These are phyloP conservation scores for Tuber melanosporum DNA, from an alignment of 495 filamentous ascomycete species.

Conservation along the genomic window DNA sequence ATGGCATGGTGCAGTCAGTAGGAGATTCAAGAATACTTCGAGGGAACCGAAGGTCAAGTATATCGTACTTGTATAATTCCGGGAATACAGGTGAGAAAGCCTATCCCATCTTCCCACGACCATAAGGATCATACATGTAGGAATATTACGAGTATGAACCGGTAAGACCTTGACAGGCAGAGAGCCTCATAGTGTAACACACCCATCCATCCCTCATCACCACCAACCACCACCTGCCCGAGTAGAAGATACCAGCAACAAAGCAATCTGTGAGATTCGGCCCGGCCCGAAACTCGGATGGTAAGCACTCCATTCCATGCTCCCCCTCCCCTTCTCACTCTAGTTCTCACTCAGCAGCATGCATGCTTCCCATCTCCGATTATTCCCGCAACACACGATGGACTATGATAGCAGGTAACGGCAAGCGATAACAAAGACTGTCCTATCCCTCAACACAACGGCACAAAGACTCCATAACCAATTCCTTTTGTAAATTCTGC, in stretches of 20 bases:
- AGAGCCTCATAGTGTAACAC: background rate
- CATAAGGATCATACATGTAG: background rate
- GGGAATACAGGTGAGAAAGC: background rate
- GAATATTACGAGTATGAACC: background rate
- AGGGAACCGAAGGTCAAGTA: background rate
- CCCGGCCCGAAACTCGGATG: background rate
- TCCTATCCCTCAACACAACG: background rate
- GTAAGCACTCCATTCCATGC: background rate
- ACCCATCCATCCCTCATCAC: background rate
- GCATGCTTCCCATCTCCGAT: background rate
- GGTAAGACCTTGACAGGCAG: background rate
- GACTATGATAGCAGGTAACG: background rate
- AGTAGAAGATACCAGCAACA: background rate
- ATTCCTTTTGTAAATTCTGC: background rate
- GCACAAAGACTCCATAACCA: background rate
- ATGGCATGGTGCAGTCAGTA: background rate
- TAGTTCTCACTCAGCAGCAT: background rate
- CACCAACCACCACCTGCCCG: too few relatives aligned
- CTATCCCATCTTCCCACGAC: background rate
- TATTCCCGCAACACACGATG: background rate
- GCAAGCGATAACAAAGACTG: background rate
- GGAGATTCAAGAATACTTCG: background rate
- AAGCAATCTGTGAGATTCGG: background rate
- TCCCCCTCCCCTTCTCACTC: background rate
- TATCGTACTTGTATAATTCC: background rate